Evolutionary conservation across 108 stramenopile species (phyloP).

Genomic region (Skeletonema menzelii): DNA sequence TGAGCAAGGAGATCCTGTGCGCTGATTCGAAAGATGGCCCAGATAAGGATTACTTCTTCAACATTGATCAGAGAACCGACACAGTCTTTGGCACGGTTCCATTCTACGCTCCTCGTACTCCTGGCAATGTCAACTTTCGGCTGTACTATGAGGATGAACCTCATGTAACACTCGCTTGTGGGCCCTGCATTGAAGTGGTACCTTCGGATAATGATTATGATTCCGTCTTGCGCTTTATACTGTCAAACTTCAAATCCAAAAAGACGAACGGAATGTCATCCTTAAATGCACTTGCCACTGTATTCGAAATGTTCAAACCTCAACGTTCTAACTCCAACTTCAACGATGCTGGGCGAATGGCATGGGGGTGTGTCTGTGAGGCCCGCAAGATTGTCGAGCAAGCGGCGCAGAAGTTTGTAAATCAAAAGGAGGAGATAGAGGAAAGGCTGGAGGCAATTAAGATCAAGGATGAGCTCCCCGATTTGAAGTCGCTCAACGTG

Average conservation of each 20-base stretch:
- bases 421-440: conserved; percentile 62
- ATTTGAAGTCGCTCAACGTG: conserved; percentile 6
- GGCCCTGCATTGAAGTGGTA: conserved; percentile 68
- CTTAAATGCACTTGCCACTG: conserved; percentile 68
- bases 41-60: conserved; percentile 56
- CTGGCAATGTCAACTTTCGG: conserved; percentile 88
- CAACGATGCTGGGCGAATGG: conserved; percentile 78
- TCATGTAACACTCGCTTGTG: conserved; percentile 73
- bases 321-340: conserved; percentile 7
- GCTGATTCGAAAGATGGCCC: conserved; percentile 22
- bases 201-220: conserved; percentile 69
- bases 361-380: conserved; percentile 89
- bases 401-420: conserved; percentile 53
- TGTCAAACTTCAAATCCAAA: conserved; percentile 88
- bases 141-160: conserved; percentile 80
- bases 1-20: conserved; percentile 69
- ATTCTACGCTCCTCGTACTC: conserved; percentile 85
- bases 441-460: conserved; percentile 53
- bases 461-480: conserved; percentile 14
- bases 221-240: conserved; percentile 75
- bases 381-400: conserved; percentile 77
- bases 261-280: conserved; percentile 75
- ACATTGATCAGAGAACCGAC: conserved; percentile 52
- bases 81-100: conserved; percentile 75
- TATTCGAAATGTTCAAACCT: conserved; percentile 55